Conservation (phyloP, 768 basidiomycete species). For the Panellus pusillus region DNA sequence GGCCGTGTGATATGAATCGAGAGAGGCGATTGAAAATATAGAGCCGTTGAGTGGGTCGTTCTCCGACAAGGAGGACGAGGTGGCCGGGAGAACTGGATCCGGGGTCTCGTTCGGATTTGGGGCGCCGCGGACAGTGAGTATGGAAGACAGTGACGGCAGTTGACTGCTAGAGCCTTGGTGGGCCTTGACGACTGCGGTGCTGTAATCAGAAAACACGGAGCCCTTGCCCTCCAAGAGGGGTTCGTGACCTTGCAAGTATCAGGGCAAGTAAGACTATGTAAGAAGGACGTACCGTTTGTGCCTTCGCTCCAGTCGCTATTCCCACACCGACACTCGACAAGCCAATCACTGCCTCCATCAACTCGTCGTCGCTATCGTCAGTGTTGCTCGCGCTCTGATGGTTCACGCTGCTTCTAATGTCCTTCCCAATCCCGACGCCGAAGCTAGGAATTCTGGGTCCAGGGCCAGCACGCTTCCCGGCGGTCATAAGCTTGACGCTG, state of each 20-base stretch:
- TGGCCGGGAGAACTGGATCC: conserved; percentile 40
- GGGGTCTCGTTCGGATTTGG: conserved; percentile 50
- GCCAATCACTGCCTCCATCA: conserved; percentile 57
- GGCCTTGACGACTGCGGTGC: conserved; percentile 63
- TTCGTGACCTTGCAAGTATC: conserved; percentile 42
- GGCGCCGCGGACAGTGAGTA: conserved; percentile 66
- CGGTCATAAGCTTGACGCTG: conserved; percentile 80
- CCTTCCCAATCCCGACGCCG: conserved; percentile 66
- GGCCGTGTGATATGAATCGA: conserved; percentile 69
- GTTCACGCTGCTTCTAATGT: conserved; percentile 42
- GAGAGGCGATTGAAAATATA: conserved; percentile 54
- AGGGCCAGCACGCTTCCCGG: conserved; percentile 54
- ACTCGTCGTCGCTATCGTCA: conserved; percentile 61
- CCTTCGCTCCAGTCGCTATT: conserved; percentile 47
- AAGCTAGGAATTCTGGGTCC: conserved; percentile 87
- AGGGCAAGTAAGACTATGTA: conserved; percentile 10
- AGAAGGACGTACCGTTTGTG: conserved; percentile 35
- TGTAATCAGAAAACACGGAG: conserved; percentile 57
- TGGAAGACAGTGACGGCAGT: conserved; percentile 64
- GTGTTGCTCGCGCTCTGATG: conserved; percentile 55
- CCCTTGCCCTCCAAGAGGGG: conserved; percentile 48
- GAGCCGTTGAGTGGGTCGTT: conserved; percentile 46
- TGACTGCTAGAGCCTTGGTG: conserved; percentile 41
- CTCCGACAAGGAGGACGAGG: conserved; percentile 25
- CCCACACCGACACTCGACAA: conserved; percentile 50